A percentile compares a stretch with the other conserved stretches of the same genome.
These are phyloP conservation scores for Quambalaria eucalypti DNA, from an alignment of 1,284 basidiomycete genomes.

Conservation along the genomic window DNA sequence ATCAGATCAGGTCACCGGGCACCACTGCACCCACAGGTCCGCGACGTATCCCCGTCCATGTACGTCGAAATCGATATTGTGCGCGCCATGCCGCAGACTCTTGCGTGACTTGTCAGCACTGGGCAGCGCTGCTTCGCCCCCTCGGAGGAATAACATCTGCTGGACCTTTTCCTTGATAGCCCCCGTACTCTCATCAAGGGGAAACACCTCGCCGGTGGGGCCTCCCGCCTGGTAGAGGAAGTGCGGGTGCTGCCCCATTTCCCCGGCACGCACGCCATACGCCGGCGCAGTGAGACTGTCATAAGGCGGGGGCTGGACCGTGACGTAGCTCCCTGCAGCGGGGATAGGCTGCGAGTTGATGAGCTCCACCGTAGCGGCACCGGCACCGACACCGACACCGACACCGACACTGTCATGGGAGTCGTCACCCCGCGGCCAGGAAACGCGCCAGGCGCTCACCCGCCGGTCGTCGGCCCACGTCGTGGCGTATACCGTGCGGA, in stretches of 20 bases:
- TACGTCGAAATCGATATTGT: constrained; percentile 18
- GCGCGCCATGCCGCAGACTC: constrained; percentile 28
- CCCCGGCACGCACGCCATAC: constrained; percentile 15
- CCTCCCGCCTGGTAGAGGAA: constrained; percentile 33
- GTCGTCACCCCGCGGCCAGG: too few species aligned
- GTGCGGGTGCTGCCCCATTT: background rate
- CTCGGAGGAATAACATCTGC: constrained; percentile 26
- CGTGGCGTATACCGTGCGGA: constrained; percentile 31
- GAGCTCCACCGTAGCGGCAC: background rate
- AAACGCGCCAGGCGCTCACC: constrained; percentile 26
- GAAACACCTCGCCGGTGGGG: constrained; percentile 37
- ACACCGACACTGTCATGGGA: too few species aligned
- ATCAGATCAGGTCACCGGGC: background rate
- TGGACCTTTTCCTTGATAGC: constrained; percentile 14
- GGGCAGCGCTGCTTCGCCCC: constrained; percentile 11
- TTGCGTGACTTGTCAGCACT: constrained; percentile 27
- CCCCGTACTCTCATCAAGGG: constrained; percentile 15
- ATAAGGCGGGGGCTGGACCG: constrained; percentile 22
- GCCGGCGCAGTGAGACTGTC: constrained; percentile 14
- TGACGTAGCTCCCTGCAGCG: constrained; percentile 24
- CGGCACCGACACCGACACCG: background rate
- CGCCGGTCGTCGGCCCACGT: constrained; percentile 21
- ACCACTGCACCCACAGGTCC: constrained; percentile 11
- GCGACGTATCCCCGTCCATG: constrained; percentile 26
- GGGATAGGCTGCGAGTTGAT: constrained; percentile 8